Percentiles rank a stretch among this genome's conserved stretches.
Evolutionary conservation across 192 early-diverging fungal species (phyloP).

Genomic region (Backusella parvicylindrica): DNA sequence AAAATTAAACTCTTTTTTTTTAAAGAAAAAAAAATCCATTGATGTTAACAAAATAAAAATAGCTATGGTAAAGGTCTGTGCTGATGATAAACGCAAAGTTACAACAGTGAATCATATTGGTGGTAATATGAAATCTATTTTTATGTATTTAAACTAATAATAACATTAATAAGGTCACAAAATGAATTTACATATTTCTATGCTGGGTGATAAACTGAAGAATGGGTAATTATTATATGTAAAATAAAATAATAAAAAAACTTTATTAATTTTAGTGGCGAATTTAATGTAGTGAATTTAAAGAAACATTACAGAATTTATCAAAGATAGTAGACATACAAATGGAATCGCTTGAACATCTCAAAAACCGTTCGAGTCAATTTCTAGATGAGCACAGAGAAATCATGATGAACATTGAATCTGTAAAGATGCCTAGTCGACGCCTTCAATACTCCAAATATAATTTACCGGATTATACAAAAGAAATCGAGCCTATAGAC

Average conservation of each 20-base stretch:
- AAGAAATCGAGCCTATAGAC: background rate
- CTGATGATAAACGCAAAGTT: background rate
- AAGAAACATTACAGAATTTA: background rate
- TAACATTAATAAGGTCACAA: background rate
- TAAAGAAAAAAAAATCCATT: background rate
- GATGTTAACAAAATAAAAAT: background rate
- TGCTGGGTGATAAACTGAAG: background rate
- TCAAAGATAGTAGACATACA: background rate
- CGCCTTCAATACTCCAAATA: background rate
- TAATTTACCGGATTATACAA: background rate
- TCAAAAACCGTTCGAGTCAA: background rate
- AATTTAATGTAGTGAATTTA: background rate
- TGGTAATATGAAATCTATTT: background rate
- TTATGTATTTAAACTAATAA: background rate
- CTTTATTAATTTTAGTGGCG: background rate
- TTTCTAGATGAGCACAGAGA: background rate
- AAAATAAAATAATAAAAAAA: background rate
- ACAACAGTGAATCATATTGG: background rate
- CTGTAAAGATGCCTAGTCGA: constrained; percentile 11
- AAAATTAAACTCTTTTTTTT: background rate
- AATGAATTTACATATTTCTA: background rate
- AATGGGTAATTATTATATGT: background rate
- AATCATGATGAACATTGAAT: constrained; percentile 8
- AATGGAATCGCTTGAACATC: background rate
- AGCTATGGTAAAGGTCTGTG: background rate